These are phyloP conservation scores for Chlorella sp. DNA, from an alignment of 139 green algal genomes.

Conservation along the genomic window DNA sequence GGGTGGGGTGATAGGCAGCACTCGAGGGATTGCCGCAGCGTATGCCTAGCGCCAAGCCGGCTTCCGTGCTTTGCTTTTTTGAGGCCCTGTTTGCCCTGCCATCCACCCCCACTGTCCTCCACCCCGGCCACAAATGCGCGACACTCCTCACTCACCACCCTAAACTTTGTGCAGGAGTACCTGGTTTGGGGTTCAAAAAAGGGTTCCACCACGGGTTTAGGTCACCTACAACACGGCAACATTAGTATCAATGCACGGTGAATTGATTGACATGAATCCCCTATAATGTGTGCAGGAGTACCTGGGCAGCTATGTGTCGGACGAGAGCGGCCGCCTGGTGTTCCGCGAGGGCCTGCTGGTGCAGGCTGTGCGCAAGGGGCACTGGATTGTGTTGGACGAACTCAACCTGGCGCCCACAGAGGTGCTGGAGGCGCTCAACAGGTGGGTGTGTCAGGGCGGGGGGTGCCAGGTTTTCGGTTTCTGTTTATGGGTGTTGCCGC, in stretches of 20 bases:
- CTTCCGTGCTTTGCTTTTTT: no score
- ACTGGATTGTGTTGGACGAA: constrained; percentile 99
- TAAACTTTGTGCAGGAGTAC: constrained; percentile 85
- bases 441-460: constrained; percentile 45
- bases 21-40: no score
- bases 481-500: background rate
- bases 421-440: constrained; percentile 98
- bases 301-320: constrained; percentile 89
- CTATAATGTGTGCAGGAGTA: constrained; percentile 85
- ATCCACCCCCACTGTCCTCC: background rate
- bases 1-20: no score
- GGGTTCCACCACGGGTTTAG: no score
- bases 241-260: no score
- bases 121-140: no score
- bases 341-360: constrained; percentile 96
- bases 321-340: constrained; percentile 76
- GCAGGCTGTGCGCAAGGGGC: constrained; percentile 84
- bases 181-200: no score
- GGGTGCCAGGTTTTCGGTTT: background rate
- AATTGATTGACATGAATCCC: no score
- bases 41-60: no score
- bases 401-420: constrained; percentile 97
- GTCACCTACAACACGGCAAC: no score
- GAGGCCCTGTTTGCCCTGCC: no score
- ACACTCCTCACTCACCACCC: no score